A percentile compares a stretch with the other conserved stretches of the same genome.
Evolutionary conservation across 1,284 basidiomycete species (phyloP).

Genomic region (Sanguinoderma infundibulare): DNA sequence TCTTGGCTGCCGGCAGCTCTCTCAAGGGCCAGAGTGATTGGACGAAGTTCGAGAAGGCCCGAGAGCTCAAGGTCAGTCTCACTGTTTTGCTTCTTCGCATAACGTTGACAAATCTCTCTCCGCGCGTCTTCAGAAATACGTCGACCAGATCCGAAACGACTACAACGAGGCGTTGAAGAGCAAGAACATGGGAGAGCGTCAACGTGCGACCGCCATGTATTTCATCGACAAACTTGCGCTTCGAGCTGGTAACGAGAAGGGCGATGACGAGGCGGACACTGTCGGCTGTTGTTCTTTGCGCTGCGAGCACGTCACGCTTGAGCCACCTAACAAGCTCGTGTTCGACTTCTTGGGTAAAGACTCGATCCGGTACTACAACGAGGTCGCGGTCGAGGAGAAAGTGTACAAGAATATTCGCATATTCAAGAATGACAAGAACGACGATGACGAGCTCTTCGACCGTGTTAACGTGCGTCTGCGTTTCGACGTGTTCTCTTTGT

Average conservation of each 20-base stretch:
- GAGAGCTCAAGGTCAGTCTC: conserved; percentile 82
- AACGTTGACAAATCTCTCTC: not conserved
- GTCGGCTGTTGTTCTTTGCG: conserved; percentile 97
- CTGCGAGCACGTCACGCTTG: conserved; percentile 92
- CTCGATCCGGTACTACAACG: conserved; percentile 94
- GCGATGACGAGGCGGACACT: conserved; percentile 96
- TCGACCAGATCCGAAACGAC: conserved; percentile 87
- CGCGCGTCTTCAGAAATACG: conserved; percentile 70
- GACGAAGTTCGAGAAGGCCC: conserved; percentile 95
- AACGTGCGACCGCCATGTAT: conserved; percentile 96
- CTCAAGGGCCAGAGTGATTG: conserved; percentile 97
- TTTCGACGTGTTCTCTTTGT: not conserved
- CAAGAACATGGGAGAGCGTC: conserved; percentile 91
- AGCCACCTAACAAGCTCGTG: conserved; percentile 83
- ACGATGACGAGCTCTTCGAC: conserved; percentile 92
- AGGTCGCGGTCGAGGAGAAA: conserved; percentile 84
- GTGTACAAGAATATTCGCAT: conserved; percentile 49
- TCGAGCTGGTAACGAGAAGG: conserved; percentile 98
- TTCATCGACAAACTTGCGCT: conserved; percentile 95
- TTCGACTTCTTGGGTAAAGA: conserved; percentile 99
- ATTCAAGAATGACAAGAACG: conserved; percentile 86
- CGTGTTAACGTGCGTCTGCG: conserved; percentile 75
- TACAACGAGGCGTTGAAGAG: conserved; percentile 85
- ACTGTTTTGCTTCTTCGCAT: not conserved
- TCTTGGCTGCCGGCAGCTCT: conserved; percentile 91